Percentiles rank a stretch among this genome's conserved stretches.
phyloP scores from a whole-genome alignment of 2,329 filamentous ascomycete species.

The Venturia carpophila region DNA sequence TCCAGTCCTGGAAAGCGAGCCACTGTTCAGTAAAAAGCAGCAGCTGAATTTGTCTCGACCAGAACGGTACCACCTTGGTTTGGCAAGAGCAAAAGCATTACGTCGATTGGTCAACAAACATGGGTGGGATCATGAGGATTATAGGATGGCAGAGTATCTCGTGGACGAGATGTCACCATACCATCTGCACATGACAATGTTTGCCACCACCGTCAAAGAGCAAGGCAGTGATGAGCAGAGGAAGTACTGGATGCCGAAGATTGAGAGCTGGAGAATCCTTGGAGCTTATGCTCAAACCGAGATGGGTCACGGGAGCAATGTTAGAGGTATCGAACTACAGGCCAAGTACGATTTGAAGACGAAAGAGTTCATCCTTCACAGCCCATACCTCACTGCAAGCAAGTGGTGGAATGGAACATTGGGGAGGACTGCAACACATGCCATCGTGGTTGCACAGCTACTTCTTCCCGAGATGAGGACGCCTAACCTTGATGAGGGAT shows the following conservation, averaged over 20 bases:
- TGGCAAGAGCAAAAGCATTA: conserved; percentile 45
- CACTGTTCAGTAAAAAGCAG: conserved; percentile 43
- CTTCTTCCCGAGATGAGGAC: conserved; percentile 34
- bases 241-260: conserved; percentile 43
- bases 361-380: conserved; percentile 44
- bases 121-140: conserved; percentile 43
- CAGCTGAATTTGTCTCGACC: conserved; percentile 45
- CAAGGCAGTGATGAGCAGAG: conserved; percentile 42
- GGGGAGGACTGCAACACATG: conserved; percentile 48
- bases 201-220: conserved; percentile 43
- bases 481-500: conserved; percentile 16
- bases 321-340: conserved; percentile 42
- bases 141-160: conserved; percentile 45
- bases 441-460: conserved; percentile 47
- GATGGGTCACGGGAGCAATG: conserved; percentile 47
- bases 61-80: conserved; percentile 45
- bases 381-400: conserved; percentile 44
- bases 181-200: conserved; percentile 46
- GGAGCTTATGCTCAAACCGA: conserved; percentile 47
- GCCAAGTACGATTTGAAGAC: conserved; percentile 40
- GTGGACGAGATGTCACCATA: conserved; percentile 48
- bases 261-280: conserved; percentile 43
- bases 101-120: conserved; percentile 39
- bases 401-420: conserved; percentile 51
- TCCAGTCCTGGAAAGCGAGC: conserved; percentile 38